Evolutionary conservation across 306 rosid genomes (phyloP), one percentile per base, ranked within the genome.

Genomic region (Casuarina cunninghamiana): DNA sequence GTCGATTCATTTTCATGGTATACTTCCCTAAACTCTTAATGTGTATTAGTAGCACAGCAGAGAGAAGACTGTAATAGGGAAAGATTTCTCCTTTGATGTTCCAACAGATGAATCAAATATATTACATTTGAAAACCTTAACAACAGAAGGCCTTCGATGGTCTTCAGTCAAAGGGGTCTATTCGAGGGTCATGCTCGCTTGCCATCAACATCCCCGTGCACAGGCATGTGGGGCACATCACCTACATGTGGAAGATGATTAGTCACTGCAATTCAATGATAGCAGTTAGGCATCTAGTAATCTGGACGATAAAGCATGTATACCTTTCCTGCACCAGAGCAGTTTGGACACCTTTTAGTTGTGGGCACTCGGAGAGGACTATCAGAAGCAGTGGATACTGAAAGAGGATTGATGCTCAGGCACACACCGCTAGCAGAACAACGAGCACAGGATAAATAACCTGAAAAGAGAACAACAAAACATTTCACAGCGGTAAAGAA

Each of bases 161-260:
- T 66, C 65, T 71, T 63, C 45, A 94, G 90, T 90, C 97, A 78
- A 94, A 94, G 73, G 98, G 98, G 83, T 94, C 96, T 13, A 94
- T 84, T 69, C 98, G 84, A 11, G 91, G 91, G 82, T 94, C 98
- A 62, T 94, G 98, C 44, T 94, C 97, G 26, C 98, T 94, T 13
- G 98, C 97, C 98, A 94, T 94, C 91, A 88, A 75, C 96, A 89
- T 88, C 78, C 98, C 98, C 17, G 98, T 94, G 83, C 98, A 94
- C 70, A 94, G 90, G 81, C 98, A 94, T 62, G 98, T 86, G 12
- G 98, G 96, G 79, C 98, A 92, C 98, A 94, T 94, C 51, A 92
- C 98, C 98, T 94, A 53, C 53, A 79, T 35, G 82, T 17, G 51
- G 39, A 66, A 58, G 17, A 69, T 41, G 0, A 41, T 41, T 51